Percentiles rank a stretch among this genome's conserved stretches.
Evolutionary conservation across 2,329 filamentous ascomycete genomes (phyloP).

Genomic region (Botrytis hyacinthi): DNA sequence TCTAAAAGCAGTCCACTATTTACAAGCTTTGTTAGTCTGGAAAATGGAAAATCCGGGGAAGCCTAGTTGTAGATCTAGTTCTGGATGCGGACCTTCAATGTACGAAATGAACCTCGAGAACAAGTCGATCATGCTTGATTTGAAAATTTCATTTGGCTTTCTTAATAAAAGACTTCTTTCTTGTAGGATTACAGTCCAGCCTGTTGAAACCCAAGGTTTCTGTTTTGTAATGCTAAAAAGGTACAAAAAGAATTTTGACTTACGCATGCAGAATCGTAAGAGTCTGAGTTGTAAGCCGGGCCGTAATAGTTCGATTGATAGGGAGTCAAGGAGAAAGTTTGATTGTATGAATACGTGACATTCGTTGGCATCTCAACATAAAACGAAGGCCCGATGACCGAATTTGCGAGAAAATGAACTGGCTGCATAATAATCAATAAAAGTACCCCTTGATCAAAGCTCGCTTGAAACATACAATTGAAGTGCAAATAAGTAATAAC

Average conservation of each 20-base stretch:
- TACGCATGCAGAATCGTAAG: slow-evolving; percentile 20
- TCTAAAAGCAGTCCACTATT: slow-evolving; percentile 28
- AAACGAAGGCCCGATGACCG: slow-evolving; percentile 28
- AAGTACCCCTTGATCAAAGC: neutral
- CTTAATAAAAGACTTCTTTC: too few species aligned
- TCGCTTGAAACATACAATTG: slow-evolving; percentile 23
- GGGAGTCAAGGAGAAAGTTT: neutral
- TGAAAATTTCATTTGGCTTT: too few species aligned
- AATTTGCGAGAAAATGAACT: slow-evolving; percentile 31
- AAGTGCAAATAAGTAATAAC: slow-evolving; percentile 28
- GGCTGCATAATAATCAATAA: slow-evolving; percentile 22
- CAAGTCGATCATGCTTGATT: too few species aligned
- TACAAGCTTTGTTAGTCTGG: neutral
- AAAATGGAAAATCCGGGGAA: neutral
- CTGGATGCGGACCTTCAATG: accelerated
- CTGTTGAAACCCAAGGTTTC: neutral
- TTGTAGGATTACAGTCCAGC: neutral
- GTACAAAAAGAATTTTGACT: neutral
- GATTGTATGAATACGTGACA: neutral
- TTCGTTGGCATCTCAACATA: slow-evolving; percentile 27
- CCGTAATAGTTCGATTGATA: neutral
- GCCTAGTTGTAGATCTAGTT: neutral
- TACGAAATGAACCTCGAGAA: neutral
- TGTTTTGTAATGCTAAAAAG: neutral
- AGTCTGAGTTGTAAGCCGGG: neutral